Evolutionary conservation across 1,284 basidiomycete species (phyloP).

Genomic region (Sphaerobolus stellatus): DNA sequence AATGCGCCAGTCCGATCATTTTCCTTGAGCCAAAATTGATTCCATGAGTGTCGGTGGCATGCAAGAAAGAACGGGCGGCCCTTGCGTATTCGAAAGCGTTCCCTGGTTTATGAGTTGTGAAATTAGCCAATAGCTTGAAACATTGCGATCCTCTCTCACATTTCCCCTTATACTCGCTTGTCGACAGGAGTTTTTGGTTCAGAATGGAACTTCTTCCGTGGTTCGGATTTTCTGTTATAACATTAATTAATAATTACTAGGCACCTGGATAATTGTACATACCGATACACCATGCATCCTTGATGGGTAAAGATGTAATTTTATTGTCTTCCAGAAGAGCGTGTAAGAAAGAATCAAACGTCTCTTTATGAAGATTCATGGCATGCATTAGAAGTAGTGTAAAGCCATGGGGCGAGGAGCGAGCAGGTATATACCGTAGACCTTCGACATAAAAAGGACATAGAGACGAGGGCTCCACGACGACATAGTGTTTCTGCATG

Average conservation of each 20-base stretch:
- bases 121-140: not conserved
- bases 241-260: not conserved
- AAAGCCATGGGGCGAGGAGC: not conserved
- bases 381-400: not conserved
- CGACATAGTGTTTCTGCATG: not conserved
- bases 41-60: not conserved
- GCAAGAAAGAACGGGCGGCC: not conserved
- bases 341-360: not conserved
- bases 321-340: not conserved
- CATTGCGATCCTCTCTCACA: too few relatives aligned
- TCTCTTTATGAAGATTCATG: not conserved
- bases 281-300: not conserved
- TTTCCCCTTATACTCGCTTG: not conserved
- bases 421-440: not conserved
- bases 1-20: not conserved
- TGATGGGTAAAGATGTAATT: not conserved
- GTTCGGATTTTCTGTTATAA: not conserved
- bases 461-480: not conserved
- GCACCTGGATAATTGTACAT: not conserved
- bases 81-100: not conserved
- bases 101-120: not conserved
- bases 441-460: not conserved
- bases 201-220: not conserved
- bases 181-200: not conserved
- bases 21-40: not conserved